Evolutionary conservation across 2,329 filamentous ascomycete species (phyloP).

Genomic region (Zymoseptoria pseudotritici): DNA sequence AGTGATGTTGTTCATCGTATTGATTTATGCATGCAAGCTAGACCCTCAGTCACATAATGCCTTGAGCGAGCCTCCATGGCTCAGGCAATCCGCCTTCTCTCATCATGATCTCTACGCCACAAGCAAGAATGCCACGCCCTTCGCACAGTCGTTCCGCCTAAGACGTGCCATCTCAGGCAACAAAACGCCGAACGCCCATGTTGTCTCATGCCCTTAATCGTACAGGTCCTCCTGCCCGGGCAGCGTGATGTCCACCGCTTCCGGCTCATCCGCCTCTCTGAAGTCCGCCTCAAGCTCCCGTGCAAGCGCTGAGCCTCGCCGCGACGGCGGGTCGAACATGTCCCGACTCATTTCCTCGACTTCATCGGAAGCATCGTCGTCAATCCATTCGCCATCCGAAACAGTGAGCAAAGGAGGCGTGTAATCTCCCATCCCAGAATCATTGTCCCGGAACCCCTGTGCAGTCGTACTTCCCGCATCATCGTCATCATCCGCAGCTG

Average conservation of each 20-base stretch:
- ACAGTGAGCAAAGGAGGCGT: not conserved
- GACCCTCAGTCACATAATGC: too few relatives aligned
- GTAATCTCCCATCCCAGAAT: not conserved
- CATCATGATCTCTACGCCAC: too few relatives aligned
- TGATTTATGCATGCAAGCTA: too few relatives aligned
- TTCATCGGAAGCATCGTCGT: not conserved
- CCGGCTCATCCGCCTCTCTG: not conserved
- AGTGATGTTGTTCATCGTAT: too few relatives aligned
- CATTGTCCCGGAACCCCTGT: not conserved
- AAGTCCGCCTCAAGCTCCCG: not conserved
- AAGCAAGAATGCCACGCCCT: too few relatives aligned
- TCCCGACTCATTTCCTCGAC: not conserved
- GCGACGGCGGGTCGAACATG: not conserved
- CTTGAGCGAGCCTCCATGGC: too few relatives aligned
- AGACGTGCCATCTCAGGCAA: not conserved
- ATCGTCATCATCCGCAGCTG: constrained; percentile 3
- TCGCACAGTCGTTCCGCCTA: too few relatives aligned
- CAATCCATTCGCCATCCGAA: not conserved
- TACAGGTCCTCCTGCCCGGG: not conserved
- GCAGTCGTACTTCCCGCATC: not conserved
- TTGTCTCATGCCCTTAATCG: not conserved
- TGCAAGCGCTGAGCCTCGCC: not conserved
- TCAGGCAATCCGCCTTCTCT: too few relatives aligned
- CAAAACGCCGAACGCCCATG: not conserved
- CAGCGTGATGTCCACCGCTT: not conserved